Evolutionary conservation across 129 eudicot species (phyloP).

Genomic region (Tagetes patula): DNA sequence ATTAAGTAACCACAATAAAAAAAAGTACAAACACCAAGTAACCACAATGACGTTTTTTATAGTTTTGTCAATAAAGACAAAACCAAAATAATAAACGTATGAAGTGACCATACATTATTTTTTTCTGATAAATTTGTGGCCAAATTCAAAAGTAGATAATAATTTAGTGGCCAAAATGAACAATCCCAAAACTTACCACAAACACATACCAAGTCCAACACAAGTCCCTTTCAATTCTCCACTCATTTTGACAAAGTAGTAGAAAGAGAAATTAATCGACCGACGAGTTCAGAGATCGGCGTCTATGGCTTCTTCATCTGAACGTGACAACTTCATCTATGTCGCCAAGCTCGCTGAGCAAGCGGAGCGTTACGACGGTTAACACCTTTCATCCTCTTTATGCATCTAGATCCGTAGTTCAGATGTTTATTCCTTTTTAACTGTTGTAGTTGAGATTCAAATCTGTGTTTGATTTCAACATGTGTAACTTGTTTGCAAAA

Average conservation of each 20-base stretch:
- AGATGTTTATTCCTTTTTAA: constrained; percentile 3
- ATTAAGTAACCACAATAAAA: too few species aligned
- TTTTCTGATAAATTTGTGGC: not conserved
- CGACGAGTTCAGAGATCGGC: constrained; percentile 31
- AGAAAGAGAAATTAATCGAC: constrained; percentile 26
- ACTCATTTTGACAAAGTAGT: constrained; percentile 28
- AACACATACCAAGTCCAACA: not conserved
- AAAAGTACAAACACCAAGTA: too few species aligned
- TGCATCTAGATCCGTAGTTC: constrained; percentile 35
- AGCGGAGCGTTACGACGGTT: constrained; percentile 57
- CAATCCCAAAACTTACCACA: constrained; percentile 1
- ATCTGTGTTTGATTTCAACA: constrained; percentile 6
- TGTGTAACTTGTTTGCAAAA: not conserved
- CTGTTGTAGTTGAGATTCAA: constrained; percentile 9
- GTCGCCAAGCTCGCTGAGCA: constrained; percentile 56
- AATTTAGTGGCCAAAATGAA: constrained; percentile 17
- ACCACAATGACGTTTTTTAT: too few species aligned
- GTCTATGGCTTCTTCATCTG: constrained; percentile 47
- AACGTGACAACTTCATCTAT: constrained; percentile 53
- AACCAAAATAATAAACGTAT: not conserved
- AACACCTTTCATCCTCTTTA: constrained; percentile 13
- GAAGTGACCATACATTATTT: not conserved
- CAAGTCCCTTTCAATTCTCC: constrained; percentile 24
- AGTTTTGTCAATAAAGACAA: too few species aligned
- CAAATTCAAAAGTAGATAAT: not conserved